Percentiles rank a stretch among this genome's conserved stretches.
phyloP scores from a whole-genome alignment of 1,284 basidiomycete genomes.

The Cutaneotrichosporon curvatum region DNA sequence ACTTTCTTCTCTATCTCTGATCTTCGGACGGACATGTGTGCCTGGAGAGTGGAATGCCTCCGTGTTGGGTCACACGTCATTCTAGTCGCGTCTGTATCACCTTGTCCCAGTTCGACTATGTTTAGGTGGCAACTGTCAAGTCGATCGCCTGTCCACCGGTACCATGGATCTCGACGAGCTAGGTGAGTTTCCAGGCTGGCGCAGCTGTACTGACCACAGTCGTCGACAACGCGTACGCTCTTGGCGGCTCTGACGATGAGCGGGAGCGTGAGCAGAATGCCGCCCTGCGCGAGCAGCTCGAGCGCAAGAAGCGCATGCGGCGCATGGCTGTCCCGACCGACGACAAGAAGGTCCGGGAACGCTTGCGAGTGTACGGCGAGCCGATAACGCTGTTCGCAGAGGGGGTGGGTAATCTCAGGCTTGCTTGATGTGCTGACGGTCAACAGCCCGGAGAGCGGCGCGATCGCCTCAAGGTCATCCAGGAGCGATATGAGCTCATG shows the following conservation, averaged over 20 bases:
- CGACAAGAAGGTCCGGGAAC: constrained; percentile 80
- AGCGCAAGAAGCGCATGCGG: constrained; percentile 89
- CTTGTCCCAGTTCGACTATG: too few species aligned
- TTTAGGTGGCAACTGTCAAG: too few species aligned
- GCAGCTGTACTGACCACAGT: constrained; percentile 17
- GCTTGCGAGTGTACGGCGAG: constrained; percentile 85
- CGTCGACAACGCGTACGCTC: constrained; percentile 43
- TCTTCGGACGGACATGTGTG: too few species aligned
- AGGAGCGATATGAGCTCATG: constrained; percentile 77
- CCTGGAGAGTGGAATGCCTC: too few species aligned
- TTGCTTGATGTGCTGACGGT: background rate
- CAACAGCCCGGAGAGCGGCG: constrained; percentile 57
- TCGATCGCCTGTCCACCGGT: background rate
- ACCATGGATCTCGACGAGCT: constrained; percentile 36
- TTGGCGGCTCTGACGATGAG: constrained; percentile 45
- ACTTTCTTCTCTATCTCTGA: background rate
- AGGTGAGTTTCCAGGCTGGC: constrained; percentile 16
- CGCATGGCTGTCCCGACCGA: constrained; percentile 93
- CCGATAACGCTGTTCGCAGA: constrained; percentile 97
- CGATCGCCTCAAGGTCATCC: constrained; percentile 85
- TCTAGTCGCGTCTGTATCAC: too few species aligned
- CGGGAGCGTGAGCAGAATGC: constrained; percentile 54
- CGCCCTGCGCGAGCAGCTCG: constrained; percentile 80
- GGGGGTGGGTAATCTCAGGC: constrained; percentile 57
- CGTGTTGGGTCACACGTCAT: too few species aligned